Percentiles rank a stretch among this genome's conserved stretches.
Conservation (phyloP, 2,329 filamentous ascomycete species). For the Cercospora sp. region DNA sequence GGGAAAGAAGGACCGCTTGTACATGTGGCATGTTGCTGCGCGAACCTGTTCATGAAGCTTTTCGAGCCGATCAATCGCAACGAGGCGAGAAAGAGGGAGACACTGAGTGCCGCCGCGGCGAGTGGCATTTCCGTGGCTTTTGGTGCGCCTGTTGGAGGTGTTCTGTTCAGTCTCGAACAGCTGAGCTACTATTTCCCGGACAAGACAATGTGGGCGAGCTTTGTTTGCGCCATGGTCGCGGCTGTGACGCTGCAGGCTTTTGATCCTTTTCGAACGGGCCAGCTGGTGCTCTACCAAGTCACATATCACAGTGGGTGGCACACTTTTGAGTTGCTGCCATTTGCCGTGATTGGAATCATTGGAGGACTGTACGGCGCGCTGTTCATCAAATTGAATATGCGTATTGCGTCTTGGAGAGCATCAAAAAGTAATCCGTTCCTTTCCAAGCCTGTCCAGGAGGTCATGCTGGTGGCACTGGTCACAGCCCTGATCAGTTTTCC, state of each 20-base stretch:
- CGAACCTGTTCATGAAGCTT: conserved; percentile 88
- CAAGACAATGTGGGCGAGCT: conserved; percentile 99
- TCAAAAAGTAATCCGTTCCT: conserved; percentile 63
- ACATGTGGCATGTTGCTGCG: conserved; percentile 94
- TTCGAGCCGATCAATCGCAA: conserved; percentile 80
- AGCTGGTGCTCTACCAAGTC: conserved; percentile 94
- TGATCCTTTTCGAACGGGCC: conserved; percentile 92
- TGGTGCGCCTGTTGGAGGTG: conserved; percentile 88
- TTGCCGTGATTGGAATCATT: conserved; percentile 79
- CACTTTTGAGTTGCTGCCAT: conserved; percentile 88
- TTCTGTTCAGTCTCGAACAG: conserved; percentile 95
- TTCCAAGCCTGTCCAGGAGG: conserved; percentile 72
- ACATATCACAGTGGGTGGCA: conserved; percentile 92
- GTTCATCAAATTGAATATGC: conserved; percentile 94
- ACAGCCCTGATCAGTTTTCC: conserved; percentile 93
- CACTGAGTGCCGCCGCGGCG: conserved; percentile 87
- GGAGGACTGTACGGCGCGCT: conserved; percentile 93
- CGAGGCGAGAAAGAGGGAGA: conserved; percentile 91
- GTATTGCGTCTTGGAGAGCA: conserved; percentile 77
- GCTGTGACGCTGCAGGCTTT: conserved; percentile 89
- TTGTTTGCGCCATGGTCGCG: conserved; percentile 98
- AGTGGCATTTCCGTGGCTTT: conserved; percentile 93
- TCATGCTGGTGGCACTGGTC: conserved; percentile 73
- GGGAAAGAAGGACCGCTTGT: conserved; percentile 95
- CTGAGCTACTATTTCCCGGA: conserved; percentile 97